Percentiles rank a stretch among this genome's conserved stretches.
Conservation (phyloP, 2,329 filamentous ascomycete species). For the Monilinia fructicola region DNA sequence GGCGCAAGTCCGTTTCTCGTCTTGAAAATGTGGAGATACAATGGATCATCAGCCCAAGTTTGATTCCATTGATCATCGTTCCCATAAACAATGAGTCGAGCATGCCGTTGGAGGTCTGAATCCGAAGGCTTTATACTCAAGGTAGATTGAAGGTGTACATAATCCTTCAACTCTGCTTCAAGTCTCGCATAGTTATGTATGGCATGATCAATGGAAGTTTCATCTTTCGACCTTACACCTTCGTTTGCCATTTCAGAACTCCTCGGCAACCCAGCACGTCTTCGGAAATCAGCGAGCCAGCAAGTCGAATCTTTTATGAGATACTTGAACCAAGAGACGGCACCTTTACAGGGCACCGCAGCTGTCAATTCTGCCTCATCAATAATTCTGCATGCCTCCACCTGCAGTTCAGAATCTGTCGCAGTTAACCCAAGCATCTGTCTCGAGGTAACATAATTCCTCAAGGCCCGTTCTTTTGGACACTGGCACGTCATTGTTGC, state of each 20-base stretch:
- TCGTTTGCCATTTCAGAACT: conserved; percentile 55
- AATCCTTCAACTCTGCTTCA: conserved; percentile 56
- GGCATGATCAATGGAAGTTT: conserved; percentile 57
- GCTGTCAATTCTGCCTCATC: conserved; percentile 52
- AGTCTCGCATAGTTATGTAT: conserved; percentile 56
- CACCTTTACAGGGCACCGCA: conserved; percentile 33
- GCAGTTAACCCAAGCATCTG: conserved; percentile 54
- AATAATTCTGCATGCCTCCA: conserved; percentile 58
- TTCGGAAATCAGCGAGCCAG: conserved; percentile 59
- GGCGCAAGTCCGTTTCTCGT: conserved; percentile 35
- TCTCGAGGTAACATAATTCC: conserved; percentile 32
- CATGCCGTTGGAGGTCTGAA: conserved; percentile 55
- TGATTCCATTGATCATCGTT: conserved; percentile 64
- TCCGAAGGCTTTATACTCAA: conserved; percentile 53
- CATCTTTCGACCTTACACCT: conserved; percentile 52
- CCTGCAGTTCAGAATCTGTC: conserved; percentile 59
- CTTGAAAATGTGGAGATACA: conserved; percentile 56
- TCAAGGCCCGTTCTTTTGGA: conserved; percentile 32
- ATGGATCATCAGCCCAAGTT: conserved; percentile 57
- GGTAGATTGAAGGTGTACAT: conserved; percentile 47
- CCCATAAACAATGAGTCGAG: conserved; percentile 62
- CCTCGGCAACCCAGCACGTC: conserved; percentile 56
- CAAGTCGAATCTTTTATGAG: conserved; percentile 49
- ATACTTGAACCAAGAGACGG: conserved; percentile 56
- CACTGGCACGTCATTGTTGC: conserved; percentile 23